Conservation (phyloP, 2,329 filamentous ascomycete genomes). For the Venturia oleaginea region DNA sequence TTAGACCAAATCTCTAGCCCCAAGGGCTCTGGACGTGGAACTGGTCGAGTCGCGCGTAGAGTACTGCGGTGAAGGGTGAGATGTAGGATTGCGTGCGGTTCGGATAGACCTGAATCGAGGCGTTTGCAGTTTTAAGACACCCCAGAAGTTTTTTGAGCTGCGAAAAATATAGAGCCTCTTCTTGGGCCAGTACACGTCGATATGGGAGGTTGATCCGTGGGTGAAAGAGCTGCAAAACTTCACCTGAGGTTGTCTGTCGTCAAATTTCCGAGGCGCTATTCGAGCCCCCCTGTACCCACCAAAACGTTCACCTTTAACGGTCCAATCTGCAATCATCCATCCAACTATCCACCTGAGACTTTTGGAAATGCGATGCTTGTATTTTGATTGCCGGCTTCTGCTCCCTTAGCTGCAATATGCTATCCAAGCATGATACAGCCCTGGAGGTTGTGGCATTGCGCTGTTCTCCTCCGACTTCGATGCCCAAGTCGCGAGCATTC, state of each 20-base stretch:
- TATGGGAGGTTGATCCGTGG: not conserved
- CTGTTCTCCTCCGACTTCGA: not conserved
- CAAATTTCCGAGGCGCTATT: not conserved
- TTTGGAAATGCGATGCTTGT: not conserved
- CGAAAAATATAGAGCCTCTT: not conserved
- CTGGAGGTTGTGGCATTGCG: not conserved
- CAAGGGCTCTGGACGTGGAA: not conserved
- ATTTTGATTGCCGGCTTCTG: not conserved
- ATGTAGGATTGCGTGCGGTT: not conserved
- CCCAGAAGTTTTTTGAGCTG: not conserved
- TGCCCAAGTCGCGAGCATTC: no score
- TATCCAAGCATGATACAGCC: not conserved
- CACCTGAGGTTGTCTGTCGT: not conserved
- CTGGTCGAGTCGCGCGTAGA: not conserved
- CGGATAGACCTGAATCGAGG: not conserved
- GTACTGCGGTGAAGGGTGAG: not conserved
- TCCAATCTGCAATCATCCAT: not conserved
- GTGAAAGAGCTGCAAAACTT: not conserved
- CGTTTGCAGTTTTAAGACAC: not conserved
- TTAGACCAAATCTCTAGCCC: no score
- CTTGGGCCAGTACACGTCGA: not conserved
- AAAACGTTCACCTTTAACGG: not conserved
- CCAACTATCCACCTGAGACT: no score
- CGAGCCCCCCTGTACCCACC: not conserved
- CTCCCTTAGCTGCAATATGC: not conserved